Percentiles rank a stretch among this genome's conserved stretches.
Conservation (phyloP, 352 stramenopile species). For the Halophytophthora batemanensis region DNA sequence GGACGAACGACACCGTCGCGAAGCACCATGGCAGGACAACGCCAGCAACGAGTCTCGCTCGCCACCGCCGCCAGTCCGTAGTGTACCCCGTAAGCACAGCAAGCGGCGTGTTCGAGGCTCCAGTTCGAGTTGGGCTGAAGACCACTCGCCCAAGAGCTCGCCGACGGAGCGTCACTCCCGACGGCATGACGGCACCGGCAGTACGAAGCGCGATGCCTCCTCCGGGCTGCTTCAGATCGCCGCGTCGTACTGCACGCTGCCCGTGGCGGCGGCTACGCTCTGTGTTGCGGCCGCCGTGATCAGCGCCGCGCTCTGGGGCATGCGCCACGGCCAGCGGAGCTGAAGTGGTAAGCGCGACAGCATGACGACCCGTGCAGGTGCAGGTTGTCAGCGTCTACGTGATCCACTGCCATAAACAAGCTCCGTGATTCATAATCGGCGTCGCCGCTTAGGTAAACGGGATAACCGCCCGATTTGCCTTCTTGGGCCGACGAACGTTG, state of each 20-base stretch:
- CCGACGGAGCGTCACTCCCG: conserved; percentile 1
- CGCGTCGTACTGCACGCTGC: conserved; percentile 21
- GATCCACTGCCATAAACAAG: too few relatives aligned
- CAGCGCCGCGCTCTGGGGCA: conserved; percentile 24
- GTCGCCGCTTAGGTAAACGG: too few relatives aligned
- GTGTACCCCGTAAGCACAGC: conserved; percentile 1
- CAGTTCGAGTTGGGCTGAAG: conserved; percentile 8
- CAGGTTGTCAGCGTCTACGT: too few relatives aligned
- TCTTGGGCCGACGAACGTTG: too few relatives aligned
- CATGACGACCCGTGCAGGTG: neutral
- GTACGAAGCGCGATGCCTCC: conserved; percentile 8
- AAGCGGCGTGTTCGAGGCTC: conserved; percentile 13
- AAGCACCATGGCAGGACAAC: conserved; percentile 18
- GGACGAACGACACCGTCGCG: conserved; percentile 5
- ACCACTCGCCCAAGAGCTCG: conserved; percentile 4
- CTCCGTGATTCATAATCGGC: too few relatives aligned
- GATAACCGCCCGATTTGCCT: too few relatives aligned
- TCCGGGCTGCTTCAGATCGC: conserved; percentile 15
- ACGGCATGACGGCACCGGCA: neutral
- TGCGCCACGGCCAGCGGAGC: conserved; percentile 20
- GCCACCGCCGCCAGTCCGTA: conserved; percentile 11
- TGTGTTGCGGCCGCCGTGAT: conserved; percentile 28
- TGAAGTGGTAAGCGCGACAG: too few relatives aligned
- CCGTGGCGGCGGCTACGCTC: conserved; percentile 27
- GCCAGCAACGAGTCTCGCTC: conserved; percentile 22